phyloP scores from a whole-genome alignment of 352 stramenopile species.

The Globisporangium mamillatum region DNA sequence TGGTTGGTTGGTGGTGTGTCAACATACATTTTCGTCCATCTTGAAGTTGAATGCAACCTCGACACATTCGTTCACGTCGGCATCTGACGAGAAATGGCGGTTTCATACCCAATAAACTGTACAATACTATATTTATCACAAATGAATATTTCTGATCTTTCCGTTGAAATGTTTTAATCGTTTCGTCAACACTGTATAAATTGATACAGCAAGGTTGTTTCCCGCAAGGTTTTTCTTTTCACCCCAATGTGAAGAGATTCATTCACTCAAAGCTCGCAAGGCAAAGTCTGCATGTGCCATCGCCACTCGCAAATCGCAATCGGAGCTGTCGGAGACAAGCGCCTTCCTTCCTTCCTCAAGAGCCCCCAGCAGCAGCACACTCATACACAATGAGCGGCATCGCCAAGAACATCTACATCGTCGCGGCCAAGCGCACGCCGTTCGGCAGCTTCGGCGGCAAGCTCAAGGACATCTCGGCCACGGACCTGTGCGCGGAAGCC shows the following conservation, averaged over 20 bases:
- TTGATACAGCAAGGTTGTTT: slow-evolving; percentile 2
- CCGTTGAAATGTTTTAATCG: background rate
- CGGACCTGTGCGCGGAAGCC: slow-evolving; percentile 86
- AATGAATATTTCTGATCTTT: background rate
- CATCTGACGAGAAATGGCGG: slow-evolving; percentile 19
- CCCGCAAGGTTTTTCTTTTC: slow-evolving; percentile 6
- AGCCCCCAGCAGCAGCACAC: background rate
- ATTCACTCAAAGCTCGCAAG: background rate
- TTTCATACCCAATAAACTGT: background rate
- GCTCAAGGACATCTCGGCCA: slow-evolving; percentile 91
- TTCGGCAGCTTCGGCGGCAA: slow-evolving; percentile 95
- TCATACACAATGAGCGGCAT: slow-evolving; percentile 28
- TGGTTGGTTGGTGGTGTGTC: background rate
- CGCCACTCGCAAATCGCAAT: slow-evolving; percentile 25
- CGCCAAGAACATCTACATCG: slow-evolving; percentile 92
- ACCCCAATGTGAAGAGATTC: background rate
- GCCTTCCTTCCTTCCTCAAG: background rate
- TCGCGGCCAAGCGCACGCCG: slow-evolving; percentile 94
- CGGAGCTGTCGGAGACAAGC: slow-evolving; percentile 18
- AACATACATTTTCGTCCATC: background rate
- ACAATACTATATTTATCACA: background rate
- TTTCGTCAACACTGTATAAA: background rate
- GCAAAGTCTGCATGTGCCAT: background rate
- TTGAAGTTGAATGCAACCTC: slow-evolving; percentile 18
- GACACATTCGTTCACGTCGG: slow-evolving; percentile 19